A percentile compares a stretch with the other conserved stretches of the same genome.
These are phyloP conservation scores for Phytophthora idaei DNA, from an alignment of 352 stramenopile species.

Conservation along the genomic window DNA sequence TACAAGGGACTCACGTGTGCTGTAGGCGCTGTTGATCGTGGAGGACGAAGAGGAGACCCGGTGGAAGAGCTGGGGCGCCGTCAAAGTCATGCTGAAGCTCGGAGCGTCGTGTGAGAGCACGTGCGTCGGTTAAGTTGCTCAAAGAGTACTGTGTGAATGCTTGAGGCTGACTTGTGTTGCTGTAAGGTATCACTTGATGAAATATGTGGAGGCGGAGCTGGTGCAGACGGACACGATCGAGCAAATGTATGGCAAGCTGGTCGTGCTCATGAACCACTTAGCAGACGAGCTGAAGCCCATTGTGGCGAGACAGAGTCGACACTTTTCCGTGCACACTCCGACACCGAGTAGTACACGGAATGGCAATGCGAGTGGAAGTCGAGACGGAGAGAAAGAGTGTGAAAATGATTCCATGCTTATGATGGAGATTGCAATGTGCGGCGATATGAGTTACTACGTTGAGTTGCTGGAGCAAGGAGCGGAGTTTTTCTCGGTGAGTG, in stretches of 20 bases:
- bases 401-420: constrained; percentile 34
- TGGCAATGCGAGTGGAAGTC: constrained; percentile 13
- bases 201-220: constrained; percentile 62
- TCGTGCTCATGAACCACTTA: constrained; percentile 66
- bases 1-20: constrained; percentile 1
- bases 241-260: constrained; percentile 62
- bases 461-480: constrained; percentile 74
- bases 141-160: neutral
- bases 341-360: constrained; percentile 17
- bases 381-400: constrained; percentile 10
- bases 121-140: constrained; percentile 25
- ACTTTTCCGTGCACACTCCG: constrained; percentile 36
- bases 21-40: constrained; percentile 47
- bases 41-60: constrained; percentile 46
- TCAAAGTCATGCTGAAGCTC: constrained; percentile 63
- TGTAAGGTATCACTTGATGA: constrained; percentile 70
- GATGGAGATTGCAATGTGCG: constrained; percentile 47
- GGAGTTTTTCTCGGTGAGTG: constrained; percentile 78
- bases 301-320: constrained; percentile 34
- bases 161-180: constrained; percentile 11
- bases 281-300: constrained; percentile 61
- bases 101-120: constrained; percentile 72
- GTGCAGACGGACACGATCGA: constrained; percentile 64
- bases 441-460: constrained; percentile 77
- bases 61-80: constrained; percentile 58